Evolutionary conservation across 768 basidiomycete species (phyloP).

Genomic region (Russula sp.): DNA sequence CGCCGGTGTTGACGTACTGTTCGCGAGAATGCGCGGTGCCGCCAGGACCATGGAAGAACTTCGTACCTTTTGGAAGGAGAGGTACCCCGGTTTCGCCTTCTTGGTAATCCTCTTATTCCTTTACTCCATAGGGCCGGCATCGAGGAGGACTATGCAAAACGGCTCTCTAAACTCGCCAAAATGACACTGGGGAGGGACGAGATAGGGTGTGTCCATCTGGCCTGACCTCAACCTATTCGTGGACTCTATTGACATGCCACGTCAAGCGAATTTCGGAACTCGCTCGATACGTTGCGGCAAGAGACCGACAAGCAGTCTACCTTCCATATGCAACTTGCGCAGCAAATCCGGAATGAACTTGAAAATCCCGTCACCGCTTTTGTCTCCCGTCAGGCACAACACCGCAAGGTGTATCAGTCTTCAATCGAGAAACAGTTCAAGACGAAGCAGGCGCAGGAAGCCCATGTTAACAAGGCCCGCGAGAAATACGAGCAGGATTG

Average conservation of each 20-base stretch:
- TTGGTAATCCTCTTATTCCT: conserved; percentile 4
- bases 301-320: conserved; percentile 84
- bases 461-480: conserved; percentile 81
- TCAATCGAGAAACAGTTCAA: conserved; percentile 90
- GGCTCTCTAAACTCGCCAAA: conserved; percentile 76
- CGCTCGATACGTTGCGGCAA: conserved; percentile 70
- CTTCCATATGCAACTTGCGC: conserved; percentile 69
- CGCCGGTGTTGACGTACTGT: conserved; percentile 86
- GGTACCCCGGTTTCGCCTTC: conserved; percentile 50
- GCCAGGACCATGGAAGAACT: conserved; percentile 86
- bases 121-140: conserved; percentile 64
- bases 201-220: conserved; percentile 65
- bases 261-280: conserved; percentile 73
- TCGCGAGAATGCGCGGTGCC: conserved; percentile 85
- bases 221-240: not conserved
- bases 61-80: conserved; percentile 86
- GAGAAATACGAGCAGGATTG: conserved; percentile 95
- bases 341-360: conserved; percentile 70
- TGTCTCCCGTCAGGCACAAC: conserved; percentile 59
- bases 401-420: conserved; percentile 69
- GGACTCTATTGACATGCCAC: conserved; percentile 2
- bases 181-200: conserved; percentile 79
- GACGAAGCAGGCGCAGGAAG: conserved; percentile 81
- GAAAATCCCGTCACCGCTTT: conserved; percentile 65
- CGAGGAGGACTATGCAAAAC: conserved; percentile 94